A percentile compares a stretch with the other conserved stretches of the same genome.
Evolutionary conservation across 2,329 filamentous ascomycete species (phyloP).

Genomic region (Penicillium sp.): DNA sequence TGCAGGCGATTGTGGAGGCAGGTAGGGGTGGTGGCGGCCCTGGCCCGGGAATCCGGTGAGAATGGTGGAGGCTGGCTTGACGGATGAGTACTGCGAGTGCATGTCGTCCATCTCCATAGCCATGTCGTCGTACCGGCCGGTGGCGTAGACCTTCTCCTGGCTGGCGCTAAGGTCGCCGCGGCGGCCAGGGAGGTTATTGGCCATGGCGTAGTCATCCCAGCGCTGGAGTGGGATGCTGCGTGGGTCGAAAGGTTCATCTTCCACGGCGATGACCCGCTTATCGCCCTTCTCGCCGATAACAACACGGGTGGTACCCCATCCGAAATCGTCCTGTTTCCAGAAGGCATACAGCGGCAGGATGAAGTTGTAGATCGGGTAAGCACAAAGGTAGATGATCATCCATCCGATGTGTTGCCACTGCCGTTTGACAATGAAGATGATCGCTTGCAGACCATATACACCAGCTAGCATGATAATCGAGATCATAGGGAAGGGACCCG

Average conservation of each 20-base stretch:
- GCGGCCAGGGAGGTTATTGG: constrained; percentile 86
- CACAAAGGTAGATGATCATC: constrained; percentile 99
- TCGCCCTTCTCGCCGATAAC: constrained; percentile 91
- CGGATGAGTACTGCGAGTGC: constrained; percentile 91
- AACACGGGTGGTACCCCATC: constrained; percentile 97
- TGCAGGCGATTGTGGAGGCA: constrained; percentile 78
- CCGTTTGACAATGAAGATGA: constrained; percentile 94
- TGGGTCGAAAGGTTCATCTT: constrained; percentile 83
- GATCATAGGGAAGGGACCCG: constrained; percentile 76
- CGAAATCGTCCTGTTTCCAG: constrained; percentile 99
- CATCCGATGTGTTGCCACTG: constrained; percentile 99
- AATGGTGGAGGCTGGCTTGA: constrained; percentile 80
- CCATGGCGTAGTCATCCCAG: constrained; percentile 91
- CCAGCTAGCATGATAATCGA: constrained; percentile 85
- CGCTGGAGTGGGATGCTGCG: constrained; percentile 88
- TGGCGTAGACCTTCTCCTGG: constrained; percentile 55
- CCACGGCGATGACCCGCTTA: constrained; percentile 83
- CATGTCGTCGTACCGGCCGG: constrained; percentile 66
- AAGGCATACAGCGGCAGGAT: constrained; percentile 93
- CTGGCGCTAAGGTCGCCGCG: constrained; percentile 66
- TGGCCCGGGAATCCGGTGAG: constrained; percentile 76
- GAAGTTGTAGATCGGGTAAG: constrained; percentile 91
- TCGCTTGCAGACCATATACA: constrained; percentile 90
- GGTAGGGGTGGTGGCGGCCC: constrained; percentile 59
- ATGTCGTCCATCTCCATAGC: constrained; percentile 96